phyloP scores from a whole-genome alignment of 192 early-diverging fungal genomes.

The Phycomyces blakesleeanus region DNA sequence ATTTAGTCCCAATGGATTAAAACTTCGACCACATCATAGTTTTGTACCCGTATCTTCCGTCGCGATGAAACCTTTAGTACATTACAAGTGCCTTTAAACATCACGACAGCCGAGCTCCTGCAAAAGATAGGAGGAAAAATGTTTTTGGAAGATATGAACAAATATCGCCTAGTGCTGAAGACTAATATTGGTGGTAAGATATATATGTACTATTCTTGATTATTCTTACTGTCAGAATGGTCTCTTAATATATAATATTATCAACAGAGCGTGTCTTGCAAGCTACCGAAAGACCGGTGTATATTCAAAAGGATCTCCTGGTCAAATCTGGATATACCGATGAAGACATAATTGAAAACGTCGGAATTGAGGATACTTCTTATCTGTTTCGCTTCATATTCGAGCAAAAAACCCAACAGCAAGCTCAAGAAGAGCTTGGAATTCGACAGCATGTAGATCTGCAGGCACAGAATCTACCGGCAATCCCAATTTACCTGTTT shows the following conservation, averaged over 20 bases:
- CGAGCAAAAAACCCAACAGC: slow-evolving; percentile 33
- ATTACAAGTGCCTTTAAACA: slow-evolving; percentile 61
- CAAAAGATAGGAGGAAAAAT: slow-evolving; percentile 76
- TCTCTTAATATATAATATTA: neutral
- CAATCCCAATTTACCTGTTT: slow-evolving; percentile 76
- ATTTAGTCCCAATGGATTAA: slow-evolving; percentile 8
- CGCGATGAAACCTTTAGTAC: slow-evolving; percentile 79
- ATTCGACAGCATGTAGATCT: slow-evolving; percentile 65
- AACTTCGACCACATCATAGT: too few species aligned
- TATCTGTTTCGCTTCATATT: slow-evolving; percentile 79
- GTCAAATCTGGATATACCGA: slow-evolving; percentile 77
- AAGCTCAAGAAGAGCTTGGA: slow-evolving; percentile 28
- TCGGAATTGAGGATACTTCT: slow-evolving; percentile 79
- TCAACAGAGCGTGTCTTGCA: slow-evolving; percentile 62
- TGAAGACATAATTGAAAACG: slow-evolving; percentile 67
- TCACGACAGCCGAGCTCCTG: slow-evolving; percentile 70
- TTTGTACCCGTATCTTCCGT: slow-evolving; percentile 70
- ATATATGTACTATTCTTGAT: too few species aligned
- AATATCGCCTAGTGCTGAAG: slow-evolving; percentile 17
- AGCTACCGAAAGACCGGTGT: slow-evolving; percentile 65
- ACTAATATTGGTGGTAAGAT: slow-evolving; percentile 27
- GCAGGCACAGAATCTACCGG: slow-evolving; percentile 66
- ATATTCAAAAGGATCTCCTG: slow-evolving; percentile 65
- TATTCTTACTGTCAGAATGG: too few species aligned
- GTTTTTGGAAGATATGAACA: slow-evolving; percentile 66